A percentile compares a stretch with the other conserved stretches of the same genome.
Conservation (phyloP, 2,329 filamentous ascomycete genomes). For the Cladosporium sp. region DNA sequence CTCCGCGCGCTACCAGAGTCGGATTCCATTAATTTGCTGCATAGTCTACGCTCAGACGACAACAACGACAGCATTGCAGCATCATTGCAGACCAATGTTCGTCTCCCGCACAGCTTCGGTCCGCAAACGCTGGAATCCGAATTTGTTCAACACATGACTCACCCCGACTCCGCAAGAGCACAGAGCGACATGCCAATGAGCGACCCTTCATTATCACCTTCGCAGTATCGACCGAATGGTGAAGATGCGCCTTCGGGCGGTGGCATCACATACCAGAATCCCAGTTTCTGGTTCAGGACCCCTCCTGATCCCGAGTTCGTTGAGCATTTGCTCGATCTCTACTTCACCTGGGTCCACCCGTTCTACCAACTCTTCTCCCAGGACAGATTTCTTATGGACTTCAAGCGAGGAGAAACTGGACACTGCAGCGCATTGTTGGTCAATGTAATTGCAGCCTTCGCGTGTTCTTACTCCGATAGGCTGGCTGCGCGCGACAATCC, state of each 20-base stretch:
- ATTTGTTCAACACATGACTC: constrained; percentile 30
- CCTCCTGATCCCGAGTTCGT: constrained; percentile 38
- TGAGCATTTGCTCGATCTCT: constrained; percentile 38
- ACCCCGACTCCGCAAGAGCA: constrained; percentile 14
- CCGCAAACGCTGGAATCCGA: constrained; percentile 37
- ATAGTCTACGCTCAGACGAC: constrained; percentile 44
- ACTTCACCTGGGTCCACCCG: constrained; percentile 64
- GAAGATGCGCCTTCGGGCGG: constrained; percentile 1
- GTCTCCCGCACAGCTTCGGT: constrained; percentile 36
- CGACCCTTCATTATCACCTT: constrained; percentile 5
- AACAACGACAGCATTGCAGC: constrained; percentile 44
- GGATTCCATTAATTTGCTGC: constrained; percentile 45
- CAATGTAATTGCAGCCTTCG: constrained; percentile 37
- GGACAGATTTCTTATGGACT: constrained; percentile 69
- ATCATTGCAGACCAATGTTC: constrained; percentile 41
- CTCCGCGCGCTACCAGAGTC: constrained; percentile 47
- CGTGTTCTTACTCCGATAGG: constrained; percentile 56
- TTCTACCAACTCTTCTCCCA: constrained; percentile 73
- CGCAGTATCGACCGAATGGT: constrained; percentile 3
- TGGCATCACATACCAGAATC: constrained; percentile 11
- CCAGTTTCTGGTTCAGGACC: constrained; percentile 31
- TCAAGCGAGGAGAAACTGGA: constrained; percentile 58
- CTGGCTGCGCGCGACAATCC: constrained; percentile 64
- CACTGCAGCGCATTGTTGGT: constrained; percentile 61
- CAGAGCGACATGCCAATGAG: constrained; percentile 5